A percentile compares a stretch with the other conserved stretches of the same genome.
Conservation (phyloP, 495 filamentous ascomycete genomes). For the Neurospora africana region DNA sequence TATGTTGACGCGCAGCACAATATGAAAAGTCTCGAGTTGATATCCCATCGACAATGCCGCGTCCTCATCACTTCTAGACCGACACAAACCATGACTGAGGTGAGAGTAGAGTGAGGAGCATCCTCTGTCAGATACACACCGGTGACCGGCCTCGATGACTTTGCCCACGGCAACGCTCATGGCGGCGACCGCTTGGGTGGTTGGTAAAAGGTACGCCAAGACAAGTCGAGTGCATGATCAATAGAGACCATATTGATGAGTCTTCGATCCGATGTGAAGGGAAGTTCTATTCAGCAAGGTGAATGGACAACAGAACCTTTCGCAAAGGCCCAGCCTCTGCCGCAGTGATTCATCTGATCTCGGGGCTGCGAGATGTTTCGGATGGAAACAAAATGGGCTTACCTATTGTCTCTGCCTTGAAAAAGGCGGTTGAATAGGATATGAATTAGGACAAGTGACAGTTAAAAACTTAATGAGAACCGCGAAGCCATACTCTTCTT, state of each 20-base stretch:
- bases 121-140: not conserved
- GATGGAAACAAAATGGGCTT: not conserved
- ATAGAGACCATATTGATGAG: not conserved
- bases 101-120: not conserved
- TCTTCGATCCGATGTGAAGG: not conserved
- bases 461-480: not conserved
- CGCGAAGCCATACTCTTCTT: not conserved
- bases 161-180: not conserved
- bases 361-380: not conserved
- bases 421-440: not conserved
- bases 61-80: not conserved
- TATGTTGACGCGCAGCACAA: not conserved
- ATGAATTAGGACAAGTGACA: not conserved
- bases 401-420: not conserved
- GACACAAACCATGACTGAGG: not conserved
- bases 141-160: not conserved
- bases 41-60: not conserved
- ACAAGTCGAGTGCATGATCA: not conserved
- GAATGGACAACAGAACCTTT: not conserved
- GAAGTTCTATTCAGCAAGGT: not conserved
- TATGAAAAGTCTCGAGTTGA: not conserved
- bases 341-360: not conserved
- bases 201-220: not conserved
- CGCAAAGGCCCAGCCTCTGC: not conserved
- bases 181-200: not conserved